Conservation (phyloP, 306 rosid genomes). For the Castanea crenata region DNA sequence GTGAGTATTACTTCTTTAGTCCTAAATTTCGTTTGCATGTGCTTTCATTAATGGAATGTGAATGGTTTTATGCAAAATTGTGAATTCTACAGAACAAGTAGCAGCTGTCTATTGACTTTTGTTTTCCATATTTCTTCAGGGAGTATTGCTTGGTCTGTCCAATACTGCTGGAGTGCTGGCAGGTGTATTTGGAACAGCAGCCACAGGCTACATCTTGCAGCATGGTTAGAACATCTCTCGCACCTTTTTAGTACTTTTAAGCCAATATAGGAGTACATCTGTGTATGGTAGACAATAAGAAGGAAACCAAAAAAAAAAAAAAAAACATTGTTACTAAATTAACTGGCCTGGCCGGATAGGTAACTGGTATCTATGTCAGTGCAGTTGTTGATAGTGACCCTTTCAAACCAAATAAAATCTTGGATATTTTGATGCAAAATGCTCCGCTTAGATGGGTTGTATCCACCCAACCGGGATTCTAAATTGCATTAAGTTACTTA, state of each 20-base stretch:
- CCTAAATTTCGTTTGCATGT: not conserved
- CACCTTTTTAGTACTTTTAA: slow-evolving; percentile 5
- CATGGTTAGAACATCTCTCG: slow-evolving; percentile 54
- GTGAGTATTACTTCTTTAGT: slow-evolving; percentile 45
- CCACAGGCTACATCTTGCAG: slow-evolving; percentile 93
- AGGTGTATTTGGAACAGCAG: slow-evolving; percentile 99
- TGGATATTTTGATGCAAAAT: too few relatives aligned
- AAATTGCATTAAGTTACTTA: too few relatives aligned
- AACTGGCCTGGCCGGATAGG: too few relatives aligned
- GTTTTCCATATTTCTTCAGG: slow-evolving; percentile 37
- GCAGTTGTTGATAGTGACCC: too few relatives aligned
- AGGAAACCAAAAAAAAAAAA: not conserved
- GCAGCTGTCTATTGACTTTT: slow-evolving; percentile 9
- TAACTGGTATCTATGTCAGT: too few relatives aligned
- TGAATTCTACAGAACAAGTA: not conserved
- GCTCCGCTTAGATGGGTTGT: too few relatives aligned
- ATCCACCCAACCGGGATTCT: too few relatives aligned
- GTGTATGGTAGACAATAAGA: not conserved
- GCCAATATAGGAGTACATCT: not conserved
- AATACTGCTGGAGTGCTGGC: slow-evolving; percentile 98
- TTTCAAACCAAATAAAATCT: too few relatives aligned
- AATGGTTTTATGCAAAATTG: not conserved
- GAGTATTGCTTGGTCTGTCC: slow-evolving; percentile 90
- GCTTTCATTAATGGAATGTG: not conserved
- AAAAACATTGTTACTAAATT: too few relatives aligned